phyloP scores from a whole-genome alignment of 768 basidiomycete species.

The Cantharellus anzutake region DNA sequence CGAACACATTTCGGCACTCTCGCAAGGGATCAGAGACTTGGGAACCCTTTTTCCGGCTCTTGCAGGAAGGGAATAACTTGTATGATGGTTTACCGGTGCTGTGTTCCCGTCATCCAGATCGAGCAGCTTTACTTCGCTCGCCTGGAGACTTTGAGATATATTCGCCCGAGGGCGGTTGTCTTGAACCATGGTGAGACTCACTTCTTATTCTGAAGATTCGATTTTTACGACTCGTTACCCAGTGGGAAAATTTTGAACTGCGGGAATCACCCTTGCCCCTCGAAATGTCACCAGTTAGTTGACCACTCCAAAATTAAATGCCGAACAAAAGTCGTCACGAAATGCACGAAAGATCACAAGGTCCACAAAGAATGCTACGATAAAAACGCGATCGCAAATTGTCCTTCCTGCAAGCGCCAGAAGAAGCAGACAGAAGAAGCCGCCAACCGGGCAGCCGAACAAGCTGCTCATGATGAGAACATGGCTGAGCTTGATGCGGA shows the following conservation, averaged over 20 bases:
- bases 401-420: constrained; percentile 30
- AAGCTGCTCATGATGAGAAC: constrained; percentile 23
- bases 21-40: constrained; percentile 34
- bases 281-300: constrained; percentile 37
- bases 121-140: constrained; percentile 20
- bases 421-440: constrained; percentile 17
- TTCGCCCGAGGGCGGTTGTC: constrained; percentile 46
- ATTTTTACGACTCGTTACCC: constrained; percentile 48
- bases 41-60: constrained; percentile 27
- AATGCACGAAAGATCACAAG: constrained; percentile 22
- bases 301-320: constrained; percentile 41
- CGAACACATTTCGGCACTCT: constrained; percentile 34
- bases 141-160: constrained; percentile 31
- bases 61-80: constrained; percentile 26
- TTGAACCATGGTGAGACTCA: constrained; percentile 38
- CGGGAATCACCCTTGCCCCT: constrained; percentile 33
- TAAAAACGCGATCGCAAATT: constrained; percentile 22
- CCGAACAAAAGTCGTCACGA: constrained; percentile 30
- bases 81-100: constrained; percentile 39
- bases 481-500: constrained; percentile 29
- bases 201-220: constrained; percentile 55
- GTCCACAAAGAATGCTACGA: constrained; percentile 27
- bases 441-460: constrained; percentile 11
- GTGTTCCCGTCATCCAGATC: constrained; percentile 36
- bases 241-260: constrained; percentile 34